Percentiles rank a stretch among this genome's conserved stretches.
phyloP scores from a whole-genome alignment of 2,329 filamentous ascomycete genomes.

The Didymella pomorum region DNA sequence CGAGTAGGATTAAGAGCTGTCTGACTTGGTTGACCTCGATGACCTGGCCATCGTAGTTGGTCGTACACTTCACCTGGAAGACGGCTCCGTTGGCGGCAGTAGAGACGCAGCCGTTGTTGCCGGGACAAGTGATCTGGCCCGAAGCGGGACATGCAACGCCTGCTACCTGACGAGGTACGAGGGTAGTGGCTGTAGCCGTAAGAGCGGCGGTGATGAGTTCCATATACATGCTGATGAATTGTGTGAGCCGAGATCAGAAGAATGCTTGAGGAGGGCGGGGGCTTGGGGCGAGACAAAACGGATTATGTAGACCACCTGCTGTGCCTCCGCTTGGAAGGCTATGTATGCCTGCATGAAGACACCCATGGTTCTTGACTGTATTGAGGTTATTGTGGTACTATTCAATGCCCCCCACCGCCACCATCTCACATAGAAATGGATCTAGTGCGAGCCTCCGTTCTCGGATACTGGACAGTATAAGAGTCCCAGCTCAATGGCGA shows the following conservation, averaged over 20 bases:
- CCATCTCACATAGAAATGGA: background rate
- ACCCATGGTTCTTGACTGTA: background rate
- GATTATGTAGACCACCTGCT: background rate
- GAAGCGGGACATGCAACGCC: too few species aligned
- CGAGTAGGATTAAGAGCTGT: background rate
- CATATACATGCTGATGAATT: conserved; percentile 1
- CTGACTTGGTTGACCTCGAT: conserved; percentile 14
- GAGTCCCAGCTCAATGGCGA: background rate
- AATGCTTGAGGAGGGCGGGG: background rate
- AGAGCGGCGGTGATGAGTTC: conserved; percentile 10
- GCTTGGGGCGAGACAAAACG: background rate
- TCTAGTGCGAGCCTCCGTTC: too few species aligned
- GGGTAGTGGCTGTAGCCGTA: background rate
- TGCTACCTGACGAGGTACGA: conserved; percentile 4
- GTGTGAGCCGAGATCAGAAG: background rate
- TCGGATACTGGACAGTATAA: background rate
- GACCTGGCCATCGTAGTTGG: conserved; percentile 19
- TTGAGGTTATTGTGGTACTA: background rate
- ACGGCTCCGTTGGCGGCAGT: conserved; percentile 19
- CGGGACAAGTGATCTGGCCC: conserved; percentile 12
- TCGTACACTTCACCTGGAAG: conserved; percentile 21
- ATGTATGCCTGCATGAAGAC: background rate
- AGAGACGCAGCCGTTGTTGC: conserved; percentile 19
- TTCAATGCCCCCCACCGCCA: background rate
- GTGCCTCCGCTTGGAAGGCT: background rate